phyloP scores from a whole-genome alignment of 305 asterid species.

The Rubia tinctorum region DNA sequence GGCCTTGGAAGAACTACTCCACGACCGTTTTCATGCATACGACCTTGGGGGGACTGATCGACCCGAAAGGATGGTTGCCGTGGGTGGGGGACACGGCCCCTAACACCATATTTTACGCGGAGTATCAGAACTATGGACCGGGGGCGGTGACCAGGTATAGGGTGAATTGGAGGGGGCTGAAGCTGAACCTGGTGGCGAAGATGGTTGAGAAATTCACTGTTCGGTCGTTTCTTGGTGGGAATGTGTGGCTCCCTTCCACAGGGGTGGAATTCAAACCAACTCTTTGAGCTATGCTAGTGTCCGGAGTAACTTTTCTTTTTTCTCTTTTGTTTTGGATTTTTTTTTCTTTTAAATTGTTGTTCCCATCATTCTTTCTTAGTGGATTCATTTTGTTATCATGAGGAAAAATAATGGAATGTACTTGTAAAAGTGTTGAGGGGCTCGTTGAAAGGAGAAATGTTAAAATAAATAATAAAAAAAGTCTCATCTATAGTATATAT shows the following conservation, averaged over 20 bases:
- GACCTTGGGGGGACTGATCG: constrained; percentile 36
- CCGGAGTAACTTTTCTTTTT: neutral
- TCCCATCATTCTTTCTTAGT: neutral
- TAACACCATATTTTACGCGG: constrained; percentile 55
- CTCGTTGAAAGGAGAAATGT: too few relatives aligned
- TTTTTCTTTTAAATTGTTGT: neutral
- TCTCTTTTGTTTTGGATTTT: neutral
- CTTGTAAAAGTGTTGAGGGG: neutral
- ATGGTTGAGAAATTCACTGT: constrained; percentile 52
- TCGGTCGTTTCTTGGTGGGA: constrained; percentile 43
- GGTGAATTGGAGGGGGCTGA: constrained; percentile 68
- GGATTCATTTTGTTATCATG: constrained; percentile 3
- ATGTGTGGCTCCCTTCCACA: constrained; percentile 51
- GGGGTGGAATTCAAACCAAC: constrained; percentile 48
- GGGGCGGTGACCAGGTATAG: constrained; percentile 58
- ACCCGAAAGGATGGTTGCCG: constrained; percentile 67
- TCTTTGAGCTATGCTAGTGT: constrained; percentile 24
- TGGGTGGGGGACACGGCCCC: constrained; percentile 69
- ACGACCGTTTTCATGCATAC: constrained; percentile 47
- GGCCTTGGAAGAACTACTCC: constrained; percentile 81
- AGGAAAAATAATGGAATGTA: neutral
- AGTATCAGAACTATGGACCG: constrained; percentile 46
- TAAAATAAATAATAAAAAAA: too few relatives aligned
- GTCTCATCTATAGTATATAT: too few relatives aligned
- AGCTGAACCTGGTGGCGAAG: constrained; percentile 32